These are phyloP conservation scores for Vachellia pachyceras DNA, from an alignment of 306 rosid genomes.

Conservation along the genomic window DNA sequence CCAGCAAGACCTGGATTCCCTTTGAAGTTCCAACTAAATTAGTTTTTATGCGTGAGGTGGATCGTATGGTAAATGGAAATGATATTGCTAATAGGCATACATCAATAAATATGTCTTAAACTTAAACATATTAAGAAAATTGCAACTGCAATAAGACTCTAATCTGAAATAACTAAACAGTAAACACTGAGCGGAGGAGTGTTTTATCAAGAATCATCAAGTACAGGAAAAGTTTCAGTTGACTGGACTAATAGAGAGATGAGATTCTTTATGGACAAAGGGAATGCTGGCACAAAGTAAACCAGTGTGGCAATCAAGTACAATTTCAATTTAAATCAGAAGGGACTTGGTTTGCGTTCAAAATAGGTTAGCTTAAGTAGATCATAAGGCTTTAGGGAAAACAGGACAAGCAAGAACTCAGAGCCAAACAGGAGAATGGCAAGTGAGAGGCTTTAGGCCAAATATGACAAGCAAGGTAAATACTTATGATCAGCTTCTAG, in stretches of 20 bases:
- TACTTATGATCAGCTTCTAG: not conserved
- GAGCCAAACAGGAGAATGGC: not conserved
- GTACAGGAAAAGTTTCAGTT: not conserved
- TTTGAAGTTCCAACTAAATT: not conserved
- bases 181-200: not conserved
- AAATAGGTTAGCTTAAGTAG: not conserved
- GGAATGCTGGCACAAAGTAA: not conserved
- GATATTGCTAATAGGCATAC: too few species aligned
- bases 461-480: constrained; percentile 9
- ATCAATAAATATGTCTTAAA: too few species aligned
- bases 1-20: not conserved
- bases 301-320: not conserved
- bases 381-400: not conserved
- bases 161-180: not conserved
- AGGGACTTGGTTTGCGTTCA: not conserved
- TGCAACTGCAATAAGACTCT: not conserved
- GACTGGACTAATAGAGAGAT: not conserved
- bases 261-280: not conserved
- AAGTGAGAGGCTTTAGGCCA: not conserved
- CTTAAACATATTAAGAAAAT: too few species aligned
- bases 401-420: not conserved
- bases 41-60: not conserved
- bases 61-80: too few species aligned
- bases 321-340: not conserved
- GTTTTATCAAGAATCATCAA: not conserved